These are phyloP conservation scores for Tulasnella sp. DNA, from an alignment of 768 basidiomycete species.

Conservation along the genomic window DNA sequence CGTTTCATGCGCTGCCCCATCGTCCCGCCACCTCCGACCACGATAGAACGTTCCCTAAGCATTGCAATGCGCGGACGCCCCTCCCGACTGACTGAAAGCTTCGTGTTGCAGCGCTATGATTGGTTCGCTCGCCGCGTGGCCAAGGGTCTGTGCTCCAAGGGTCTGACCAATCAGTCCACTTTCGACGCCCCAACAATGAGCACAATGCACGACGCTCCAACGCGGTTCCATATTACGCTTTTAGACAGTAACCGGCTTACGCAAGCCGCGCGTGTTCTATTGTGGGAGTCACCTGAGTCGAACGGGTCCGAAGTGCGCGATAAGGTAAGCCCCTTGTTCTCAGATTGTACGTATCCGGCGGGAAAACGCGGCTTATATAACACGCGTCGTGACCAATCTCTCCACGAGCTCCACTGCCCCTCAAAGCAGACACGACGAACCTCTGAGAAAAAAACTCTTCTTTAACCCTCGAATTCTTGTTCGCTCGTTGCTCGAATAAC, in stretches of 20 bases:
- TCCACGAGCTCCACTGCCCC: neutral
- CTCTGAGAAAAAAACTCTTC: neutral
- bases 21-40: neutral
- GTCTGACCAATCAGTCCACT: neutral
- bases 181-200: neutral
- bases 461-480: neutral
- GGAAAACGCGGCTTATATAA: constrained; percentile 10
- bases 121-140: neutral
- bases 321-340: neutral
- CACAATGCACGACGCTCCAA: constrained; percentile 1
- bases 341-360: constrained; percentile 6
- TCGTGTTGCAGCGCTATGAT: neutral
- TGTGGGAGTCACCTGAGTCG: constrained; percentile 1
- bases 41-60: neutral
- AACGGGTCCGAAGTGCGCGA: neutral
- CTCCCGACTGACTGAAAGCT: neutral
- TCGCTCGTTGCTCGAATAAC: too few relatives aligned
- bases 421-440: neutral
- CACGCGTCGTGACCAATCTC: neutral
- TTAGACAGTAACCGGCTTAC: neutral
- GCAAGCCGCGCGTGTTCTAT: neutral
- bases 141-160: neutral
- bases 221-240: neutral
- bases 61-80: neutral
- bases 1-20: neutral